Base-by-base conservation (phyloP, 2,329 filamentous ascomycete genomes). In the Apiospora sp. region DNA sequence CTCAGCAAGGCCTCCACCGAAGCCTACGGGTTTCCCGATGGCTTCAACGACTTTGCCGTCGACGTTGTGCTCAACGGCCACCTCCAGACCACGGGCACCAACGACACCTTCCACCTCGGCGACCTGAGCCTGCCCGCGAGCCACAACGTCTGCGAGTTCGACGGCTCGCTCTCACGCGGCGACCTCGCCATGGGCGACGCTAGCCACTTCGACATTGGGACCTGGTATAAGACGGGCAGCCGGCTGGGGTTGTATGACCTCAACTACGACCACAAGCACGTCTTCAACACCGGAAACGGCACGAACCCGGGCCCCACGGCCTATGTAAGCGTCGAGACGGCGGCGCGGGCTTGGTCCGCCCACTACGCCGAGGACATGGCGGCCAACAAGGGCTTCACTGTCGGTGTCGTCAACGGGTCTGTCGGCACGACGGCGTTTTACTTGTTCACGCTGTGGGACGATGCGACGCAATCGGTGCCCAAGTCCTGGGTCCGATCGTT, bases 11-110 rank as follows among this genome's bases (percentile, higher is more conserved):
- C 48, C 34, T 27, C 48, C 7, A 69, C 44, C 16, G 14, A 24
- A 16, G 67, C 44, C 6, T 49, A 34, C 24, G 48, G 48, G 27
- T 49, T n/a, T 27, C 58, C 58, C 19, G 19, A 10, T 19, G 14
- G 34, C 30, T 64, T 64, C 58, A 37, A 69, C 67, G 67, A 69
- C 44, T 10, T 14, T 14, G 67, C 27, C 67, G 67, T 69, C 67
- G 48, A 49, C 44, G 6, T 34, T 7, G 27, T 69, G 16, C 37
- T 48, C 67, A 24, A 49, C 27, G 44, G 10, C 19, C 10, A 24
- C 58, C 58, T 49, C 4, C 67, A 69, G 67, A 46, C 44, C 1
- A 69, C 67, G 3, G 48, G 48, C 67, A 46, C 44, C 16, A 69
- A 69, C 22, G 67, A 37, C 44, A n/a, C 67, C 16, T 69, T 69